Base-by-base conservation (phyloP, 2,329 filamentous ascomycete species). In the Sphaceloma murrayae region DNA sequence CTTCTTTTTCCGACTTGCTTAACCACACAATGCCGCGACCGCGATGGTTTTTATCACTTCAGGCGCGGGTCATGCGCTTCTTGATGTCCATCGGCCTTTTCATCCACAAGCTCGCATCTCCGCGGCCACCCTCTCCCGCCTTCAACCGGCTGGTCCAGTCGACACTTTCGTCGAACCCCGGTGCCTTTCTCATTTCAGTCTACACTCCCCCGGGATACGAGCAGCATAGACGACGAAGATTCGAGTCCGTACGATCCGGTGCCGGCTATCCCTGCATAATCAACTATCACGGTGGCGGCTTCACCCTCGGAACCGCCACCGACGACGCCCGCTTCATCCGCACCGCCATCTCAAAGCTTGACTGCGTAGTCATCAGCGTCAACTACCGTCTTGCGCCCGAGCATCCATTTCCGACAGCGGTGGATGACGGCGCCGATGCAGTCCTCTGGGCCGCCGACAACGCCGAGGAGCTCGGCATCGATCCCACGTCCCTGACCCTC, bases 41-140 rank as follows among this genome's bases (percentile, higher is more conserved):
- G 56, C 70, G 79, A 62, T 75, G 73, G 67, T 70, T 76, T 55
- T 70, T 85, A 8, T 71, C 73, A 45, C 52, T 79, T 43, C 73
- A 82, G 58, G 80, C 81, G 34, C 63, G 69, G 19, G 72, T 79
- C 58, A 83, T 79, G 78, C 72, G 82, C 43, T 69, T 73, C 46
- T 66, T 84, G 31, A 82, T 83, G 73, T 69, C 68, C 47, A 70
- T 83, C 46, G 80, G 79, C 55, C 83, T 84, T 78, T 67, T 73
- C 48, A 64, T 85, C 29, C 80, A 85, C 57, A 73, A 70, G 45
- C 62, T 79, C 48, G 73, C 78, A 1, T 63, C 69, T 31, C 78
- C 79, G 5, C 68, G 72, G 39, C 77, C 80, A 4, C 75, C 77
- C 1, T 65, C 63, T 22, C 78, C 78, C 2, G 62, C 68, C 21